A percentile compares a stretch with the other conserved stretches of the same genome.
Conservation (phyloP, 331 rosid genomes). For the Cucumis variabilis region DNA sequence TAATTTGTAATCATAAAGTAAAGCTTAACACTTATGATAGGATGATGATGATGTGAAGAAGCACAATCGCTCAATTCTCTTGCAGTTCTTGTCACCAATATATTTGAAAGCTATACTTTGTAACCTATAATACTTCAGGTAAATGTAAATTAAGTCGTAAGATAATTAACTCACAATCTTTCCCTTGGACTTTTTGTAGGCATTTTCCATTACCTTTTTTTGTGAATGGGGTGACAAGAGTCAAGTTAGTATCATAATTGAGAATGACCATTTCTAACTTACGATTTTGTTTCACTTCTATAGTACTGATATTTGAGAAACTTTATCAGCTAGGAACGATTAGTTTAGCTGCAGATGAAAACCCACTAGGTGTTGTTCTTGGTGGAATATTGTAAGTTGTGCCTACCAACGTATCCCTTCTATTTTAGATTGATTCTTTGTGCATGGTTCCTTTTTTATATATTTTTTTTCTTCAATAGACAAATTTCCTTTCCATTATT, state of each 20-base stretch:
- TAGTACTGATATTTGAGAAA: conserved; percentile 32
- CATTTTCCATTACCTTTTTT: conserved; percentile 92
- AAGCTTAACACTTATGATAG: conserved; percentile 40
- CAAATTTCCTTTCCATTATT: not conserved
- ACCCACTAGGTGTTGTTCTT: conserved; percentile 92
- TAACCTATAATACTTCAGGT: conserved; percentile 20
- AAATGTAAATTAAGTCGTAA: conserved; percentile 18
- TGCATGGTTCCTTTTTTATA: not conserved
- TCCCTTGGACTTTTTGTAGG: conserved; percentile 55
- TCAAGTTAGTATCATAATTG: conserved; percentile 63
- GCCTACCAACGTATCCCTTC: conserved; percentile 26
- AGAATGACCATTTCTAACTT: conserved; percentile 14
- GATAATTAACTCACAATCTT: conserved; percentile 34
- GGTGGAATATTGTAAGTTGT: conserved; percentile 91
- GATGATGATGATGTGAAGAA: conserved; percentile 76
- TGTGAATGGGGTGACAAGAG: conserved; percentile 99
- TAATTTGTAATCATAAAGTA: conserved; percentile 9
- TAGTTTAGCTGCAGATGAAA: conserved; percentile 97
- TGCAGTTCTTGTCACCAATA: conserved; percentile 86
- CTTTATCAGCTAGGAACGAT: conserved; percentile 86
- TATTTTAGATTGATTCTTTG: not conserved
- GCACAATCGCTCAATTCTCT: conserved; percentile 58
- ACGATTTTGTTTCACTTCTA: conserved; percentile 32
- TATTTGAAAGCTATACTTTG: conserved; percentile 65
- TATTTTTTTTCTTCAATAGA: not conserved